Conservation (phyloP, 768 basidiomycete species). For the Lactarius tabidus region DNA sequence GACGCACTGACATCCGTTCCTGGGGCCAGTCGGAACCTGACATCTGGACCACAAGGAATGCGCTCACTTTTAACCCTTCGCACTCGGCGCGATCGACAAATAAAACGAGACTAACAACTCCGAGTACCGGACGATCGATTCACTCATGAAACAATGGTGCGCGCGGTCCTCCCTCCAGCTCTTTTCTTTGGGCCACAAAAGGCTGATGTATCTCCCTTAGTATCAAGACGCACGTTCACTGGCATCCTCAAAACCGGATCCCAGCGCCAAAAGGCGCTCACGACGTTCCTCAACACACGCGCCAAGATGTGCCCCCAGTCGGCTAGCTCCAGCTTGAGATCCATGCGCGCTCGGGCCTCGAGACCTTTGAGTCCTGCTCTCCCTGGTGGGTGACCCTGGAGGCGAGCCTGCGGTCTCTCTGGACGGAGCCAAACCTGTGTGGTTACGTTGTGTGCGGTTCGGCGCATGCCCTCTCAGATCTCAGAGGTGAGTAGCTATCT, state of each 20-base stretch:
- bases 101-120: constrained; percentile 42
- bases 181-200: neutral
- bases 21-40: constrained; percentile 39
- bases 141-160: constrained; percentile 62
- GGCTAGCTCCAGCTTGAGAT: constrained; percentile 70
- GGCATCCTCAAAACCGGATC: constrained; percentile 71
- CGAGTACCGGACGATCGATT: constrained; percentile 62
- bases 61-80: constrained; percentile 42
- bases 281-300: constrained; percentile 41
- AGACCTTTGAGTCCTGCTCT: constrained; percentile 48
- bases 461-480: constrained; percentile 36
- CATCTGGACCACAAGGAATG: constrained; percentile 35
- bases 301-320: constrained; percentile 44
- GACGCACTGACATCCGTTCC: neutral
- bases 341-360: constrained; percentile 38
- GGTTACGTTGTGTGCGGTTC: constrained; percentile 37
- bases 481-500: constrained; percentile 34
- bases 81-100: constrained; percentile 38
- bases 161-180: constrained; percentile 13
- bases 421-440: constrained; percentile 52
- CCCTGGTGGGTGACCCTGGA: constrained; percentile 69
- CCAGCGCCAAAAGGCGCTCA: constrained; percentile 60
- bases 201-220: neutral
- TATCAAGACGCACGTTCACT: constrained; percentile 58
- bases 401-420: constrained; percentile 65